Conservation (phyloP, 495 filamentous ascomycete genomes). For the Penicillium subrubescens region DNA sequence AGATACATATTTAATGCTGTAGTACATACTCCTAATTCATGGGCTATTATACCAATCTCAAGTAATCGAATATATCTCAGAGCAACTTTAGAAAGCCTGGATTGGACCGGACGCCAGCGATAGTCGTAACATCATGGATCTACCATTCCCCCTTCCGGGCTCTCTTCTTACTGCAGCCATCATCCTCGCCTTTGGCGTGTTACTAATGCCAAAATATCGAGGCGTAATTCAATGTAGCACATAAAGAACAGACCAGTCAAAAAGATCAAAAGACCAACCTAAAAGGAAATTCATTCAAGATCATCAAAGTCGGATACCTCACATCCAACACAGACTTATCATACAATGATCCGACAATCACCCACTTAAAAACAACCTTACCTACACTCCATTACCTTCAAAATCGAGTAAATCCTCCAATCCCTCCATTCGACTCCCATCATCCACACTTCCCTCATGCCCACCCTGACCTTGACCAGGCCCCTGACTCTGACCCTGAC, state of each 20-base stretch:
- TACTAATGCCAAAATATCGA: too few species aligned
- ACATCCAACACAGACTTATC: not conserved
- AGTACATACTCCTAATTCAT: slow-evolving; percentile 29
- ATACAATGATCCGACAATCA: not conserved
- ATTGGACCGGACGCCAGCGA: not conserved
- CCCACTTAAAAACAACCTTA: not conserved
- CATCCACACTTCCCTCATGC: not conserved
- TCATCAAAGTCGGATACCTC: too few species aligned
- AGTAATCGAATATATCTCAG: not conserved
- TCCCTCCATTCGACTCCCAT: slow-evolving; percentile 12
- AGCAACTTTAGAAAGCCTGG: too few species aligned
- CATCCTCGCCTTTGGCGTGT: too few species aligned
- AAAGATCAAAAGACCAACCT: too few species aligned
- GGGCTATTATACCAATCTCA: not conserved
- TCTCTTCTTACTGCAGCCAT: too few species aligned
- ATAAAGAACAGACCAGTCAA: too few species aligned
- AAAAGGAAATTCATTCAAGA: too few species aligned
- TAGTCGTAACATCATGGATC: not conserved
- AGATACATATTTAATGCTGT: slow-evolving; percentile 25
- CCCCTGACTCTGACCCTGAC: not conserved
- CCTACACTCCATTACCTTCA: slow-evolving; percentile 3
- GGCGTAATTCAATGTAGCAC: too few species aligned
- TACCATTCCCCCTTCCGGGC: too few species aligned
- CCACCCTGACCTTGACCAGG: too few species aligned
- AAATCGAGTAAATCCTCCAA: slow-evolving; percentile 28